Conservation (phyloP, 139 green algal genomes). For the Ettlia oleoabundans region DNA sequence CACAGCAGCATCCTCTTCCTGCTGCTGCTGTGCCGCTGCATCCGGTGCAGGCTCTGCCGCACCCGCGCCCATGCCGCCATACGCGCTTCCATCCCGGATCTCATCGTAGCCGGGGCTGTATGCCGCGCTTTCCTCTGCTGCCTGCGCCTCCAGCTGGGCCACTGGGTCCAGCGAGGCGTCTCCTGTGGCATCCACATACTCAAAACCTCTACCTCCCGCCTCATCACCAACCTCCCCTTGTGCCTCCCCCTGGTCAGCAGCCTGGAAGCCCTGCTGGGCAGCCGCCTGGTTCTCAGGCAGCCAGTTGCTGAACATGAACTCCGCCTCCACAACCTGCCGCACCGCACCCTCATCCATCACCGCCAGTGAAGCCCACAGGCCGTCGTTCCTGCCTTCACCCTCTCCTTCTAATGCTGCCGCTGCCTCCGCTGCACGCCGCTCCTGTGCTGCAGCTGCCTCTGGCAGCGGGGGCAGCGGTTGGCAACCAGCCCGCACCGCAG, state of each 20-base stretch:
- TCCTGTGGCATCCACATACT: constrained; percentile 19
- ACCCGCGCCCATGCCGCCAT: too few relatives aligned
- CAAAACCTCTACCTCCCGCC: not conserved
- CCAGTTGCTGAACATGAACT: not conserved
- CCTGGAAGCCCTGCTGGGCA: too few relatives aligned
- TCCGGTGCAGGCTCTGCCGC: not conserved
- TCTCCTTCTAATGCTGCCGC: not conserved
- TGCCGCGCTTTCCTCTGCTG: not conserved
- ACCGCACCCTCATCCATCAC: not conserved
- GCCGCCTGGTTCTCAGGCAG: too few relatives aligned
- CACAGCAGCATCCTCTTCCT: too few relatives aligned
- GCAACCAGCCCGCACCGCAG: not conserved
- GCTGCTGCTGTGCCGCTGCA: not conserved
- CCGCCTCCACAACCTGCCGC: not conserved
- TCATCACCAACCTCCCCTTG: not conserved
- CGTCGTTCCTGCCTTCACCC: not conserved
- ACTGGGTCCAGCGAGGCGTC: constrained; percentile 6
- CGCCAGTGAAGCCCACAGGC: not conserved
- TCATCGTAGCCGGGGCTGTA: constrained; percentile 12
- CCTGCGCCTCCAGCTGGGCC: not conserved
- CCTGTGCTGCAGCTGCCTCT: not conserved
- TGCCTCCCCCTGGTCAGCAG: not conserved
- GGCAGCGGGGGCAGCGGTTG: constrained; percentile 32
- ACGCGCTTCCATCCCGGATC: too few relatives aligned
- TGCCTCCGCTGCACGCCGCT: not conserved